Evolutionary conservation across 345 rosid species (phyloP).

Genomic region (Trapa bicornis): DNA sequence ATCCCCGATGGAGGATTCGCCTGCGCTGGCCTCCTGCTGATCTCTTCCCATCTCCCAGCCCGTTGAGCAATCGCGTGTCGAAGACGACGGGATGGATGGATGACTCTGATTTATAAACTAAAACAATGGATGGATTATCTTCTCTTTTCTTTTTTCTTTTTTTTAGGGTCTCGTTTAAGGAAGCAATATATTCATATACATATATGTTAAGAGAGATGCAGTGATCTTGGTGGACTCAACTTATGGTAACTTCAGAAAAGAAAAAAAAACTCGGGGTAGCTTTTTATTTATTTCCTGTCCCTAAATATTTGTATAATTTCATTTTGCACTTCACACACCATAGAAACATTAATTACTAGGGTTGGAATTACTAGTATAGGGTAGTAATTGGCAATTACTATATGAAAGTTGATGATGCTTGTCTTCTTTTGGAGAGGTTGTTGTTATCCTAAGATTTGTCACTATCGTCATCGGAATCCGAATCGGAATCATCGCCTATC

Average conservation of each 20-base stretch:
- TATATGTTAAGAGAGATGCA: neutral
- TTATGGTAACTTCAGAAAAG: neutral
- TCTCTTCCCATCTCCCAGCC: neutral
- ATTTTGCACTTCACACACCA: neutral
- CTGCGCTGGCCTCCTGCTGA: conserved; percentile 7
- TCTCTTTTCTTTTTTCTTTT: neutral
- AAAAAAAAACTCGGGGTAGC: neutral
- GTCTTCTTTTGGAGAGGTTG: neutral
- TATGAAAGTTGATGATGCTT: neutral
- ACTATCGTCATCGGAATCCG: neutral
- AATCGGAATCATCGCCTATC: neutral
- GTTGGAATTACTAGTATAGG: neutral
- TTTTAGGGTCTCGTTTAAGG: neutral
- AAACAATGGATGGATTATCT: neutral
- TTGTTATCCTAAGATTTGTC: neutral
- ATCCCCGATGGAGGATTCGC: conserved; percentile 29
- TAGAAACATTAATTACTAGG: neutral
- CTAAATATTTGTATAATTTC: neutral
- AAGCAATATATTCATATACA: neutral
- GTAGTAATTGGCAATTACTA: neutral
- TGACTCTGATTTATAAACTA: neutral
- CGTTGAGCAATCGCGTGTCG: neutral
- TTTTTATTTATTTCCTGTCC: neutral
- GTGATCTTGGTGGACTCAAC: neutral
- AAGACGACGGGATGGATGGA: neutral